A percentile compares a stretch with the other conserved stretches of the same genome.
Evolutionary conservation across 768 basidiomycete genomes (phyloP).

Genomic region (Boletus eberwhitei): DNA sequence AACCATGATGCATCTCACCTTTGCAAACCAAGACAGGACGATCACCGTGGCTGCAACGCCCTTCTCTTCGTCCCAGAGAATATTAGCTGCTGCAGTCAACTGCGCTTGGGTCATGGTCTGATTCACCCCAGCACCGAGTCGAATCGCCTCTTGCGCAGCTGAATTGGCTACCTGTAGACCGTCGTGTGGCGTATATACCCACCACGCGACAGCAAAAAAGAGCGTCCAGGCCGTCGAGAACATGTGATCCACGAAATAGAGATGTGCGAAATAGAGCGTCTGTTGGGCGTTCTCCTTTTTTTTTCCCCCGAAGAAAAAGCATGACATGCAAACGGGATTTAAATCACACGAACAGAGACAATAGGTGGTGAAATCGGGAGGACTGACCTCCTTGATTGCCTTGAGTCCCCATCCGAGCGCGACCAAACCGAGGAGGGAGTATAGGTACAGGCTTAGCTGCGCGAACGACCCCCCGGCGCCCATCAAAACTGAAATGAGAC

Average conservation of each 20-base stretch:
- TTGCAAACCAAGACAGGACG: slow-evolving; percentile 79
- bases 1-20: slow-evolving; percentile 52
- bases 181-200: slow-evolving; percentile 88
- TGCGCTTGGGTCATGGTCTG: slow-evolving; percentile 61
- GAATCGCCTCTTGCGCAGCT: slow-evolving; percentile 82
- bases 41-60: slow-evolving; percentile 75
- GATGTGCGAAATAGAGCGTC: slow-evolving; percentile 84
- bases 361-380: not conserved
- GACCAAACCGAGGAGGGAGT: slow-evolving; percentile 80
- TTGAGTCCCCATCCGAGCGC: slow-evolving; percentile 85
- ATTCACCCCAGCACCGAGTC: slow-evolving; percentile 52
- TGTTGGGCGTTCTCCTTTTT: slow-evolving; percentile 83
- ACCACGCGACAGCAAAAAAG: slow-evolving; percentile 89
- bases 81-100: slow-evolving; percentile 67
- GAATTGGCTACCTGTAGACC: slow-evolving; percentile 80
- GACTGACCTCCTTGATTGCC: slow-evolving; percentile 77
- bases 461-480: slow-evolving; percentile 92
- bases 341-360: slow-evolving; percentile 8
- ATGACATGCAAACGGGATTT: not conserved
- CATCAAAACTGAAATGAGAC: slow-evolving; percentile 85
- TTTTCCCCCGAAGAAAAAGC: not conserved
- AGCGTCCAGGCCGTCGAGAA: slow-evolving; percentile 89
- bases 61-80: slow-evolving; percentile 90
- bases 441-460: slow-evolving; percentile 90
- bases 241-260: slow-evolving; percentile 90